Percentiles rank a stretch among this genome's conserved stretches.
phyloP scores from a whole-genome alignment of 306 rosid genomes.

The Sophora flavescens region DNA sequence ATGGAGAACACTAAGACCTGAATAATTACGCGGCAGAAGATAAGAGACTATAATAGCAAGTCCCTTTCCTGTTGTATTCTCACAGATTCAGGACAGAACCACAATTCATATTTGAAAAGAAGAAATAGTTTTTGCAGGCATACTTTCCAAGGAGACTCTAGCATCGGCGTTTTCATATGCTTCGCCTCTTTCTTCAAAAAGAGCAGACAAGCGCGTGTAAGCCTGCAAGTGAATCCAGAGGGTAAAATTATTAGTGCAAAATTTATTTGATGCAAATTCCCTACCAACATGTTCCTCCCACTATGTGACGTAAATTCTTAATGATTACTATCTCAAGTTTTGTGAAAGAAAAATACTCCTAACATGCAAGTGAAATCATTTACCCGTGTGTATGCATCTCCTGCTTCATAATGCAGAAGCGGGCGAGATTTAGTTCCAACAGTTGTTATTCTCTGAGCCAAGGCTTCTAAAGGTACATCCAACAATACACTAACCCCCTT shows the following conservation, averaged over 20 bases:
- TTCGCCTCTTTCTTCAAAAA: slow-evolving; percentile 71
- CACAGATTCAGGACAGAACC: neutral
- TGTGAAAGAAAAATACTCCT: slow-evolving; percentile 3
- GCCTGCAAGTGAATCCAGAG: slow-evolving; percentile 60
- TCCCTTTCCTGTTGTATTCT: slow-evolving; percentile 11
- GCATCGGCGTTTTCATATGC: slow-evolving; percentile 78
- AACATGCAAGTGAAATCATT: slow-evolving; percentile 32
- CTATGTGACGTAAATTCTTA: neutral
- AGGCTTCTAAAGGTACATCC: slow-evolving; percentile 86
- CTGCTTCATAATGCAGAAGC: slow-evolving; percentile 70
- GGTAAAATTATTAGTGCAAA: slow-evolving; percentile 7
- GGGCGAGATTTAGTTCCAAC: slow-evolving; percentile 90
- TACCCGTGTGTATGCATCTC: slow-evolving; percentile 71
- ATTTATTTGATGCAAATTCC: slow-evolving; percentile 1
- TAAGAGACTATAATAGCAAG: neutral
- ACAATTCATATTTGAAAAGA: neutral
- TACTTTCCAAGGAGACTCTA: slow-evolving; percentile 81
- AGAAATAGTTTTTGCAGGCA: slow-evolving; percentile 28
- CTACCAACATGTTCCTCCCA: neutral
- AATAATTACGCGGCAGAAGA: neutral
- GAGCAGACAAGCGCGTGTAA: slow-evolving; percentile 61
- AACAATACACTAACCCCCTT: slow-evolving; percentile 84
- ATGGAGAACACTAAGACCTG: neutral
- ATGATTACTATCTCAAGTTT: neutral
- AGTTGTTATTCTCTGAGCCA: slow-evolving; percentile 80